phyloP scores from a whole-genome alignment of 1,139 yeast species.

The Geotrichum bryndzae region DNA sequence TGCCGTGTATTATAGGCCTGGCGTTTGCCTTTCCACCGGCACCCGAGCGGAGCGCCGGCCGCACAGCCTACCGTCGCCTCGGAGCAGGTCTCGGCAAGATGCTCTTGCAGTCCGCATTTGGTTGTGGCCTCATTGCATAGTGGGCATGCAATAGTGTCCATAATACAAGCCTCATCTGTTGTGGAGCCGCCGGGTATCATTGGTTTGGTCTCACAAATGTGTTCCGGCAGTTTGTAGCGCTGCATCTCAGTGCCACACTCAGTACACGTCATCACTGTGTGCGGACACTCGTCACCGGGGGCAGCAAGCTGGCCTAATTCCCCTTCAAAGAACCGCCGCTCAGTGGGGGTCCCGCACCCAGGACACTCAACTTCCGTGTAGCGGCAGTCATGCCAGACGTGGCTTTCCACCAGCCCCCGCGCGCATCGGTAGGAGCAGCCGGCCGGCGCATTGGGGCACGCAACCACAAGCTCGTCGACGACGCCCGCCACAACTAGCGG shows the following conservation, averaged over 20 bases:
- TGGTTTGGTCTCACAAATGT: neutral
- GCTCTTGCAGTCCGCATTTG: conserved; percentile 23
- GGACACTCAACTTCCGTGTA: conserved; percentile 46
- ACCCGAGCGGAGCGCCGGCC: conserved; percentile 30
- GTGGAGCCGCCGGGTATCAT: neutral
- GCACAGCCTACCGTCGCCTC: neutral
- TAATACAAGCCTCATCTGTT: neutral
- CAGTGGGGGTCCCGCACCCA: conserved; percentile 16
- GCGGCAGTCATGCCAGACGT: conserved; percentile 46
- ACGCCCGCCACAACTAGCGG: conserved; percentile 57
- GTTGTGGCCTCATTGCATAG: neutral
- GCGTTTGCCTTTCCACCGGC: conserved; percentile 40
- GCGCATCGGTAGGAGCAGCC: conserved; percentile 58
- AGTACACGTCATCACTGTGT: neutral
- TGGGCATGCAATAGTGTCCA: neutral
- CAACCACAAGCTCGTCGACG: conserved; percentile 54
- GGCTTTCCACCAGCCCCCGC: conserved; percentile 56
- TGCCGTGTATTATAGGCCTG: conserved; percentile 33
- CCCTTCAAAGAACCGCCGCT: conserved; percentile 7
- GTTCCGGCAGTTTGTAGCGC: neutral
- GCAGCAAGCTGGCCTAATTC: neutral
- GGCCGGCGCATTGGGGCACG: conserved; percentile 47
- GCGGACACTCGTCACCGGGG: neutral
- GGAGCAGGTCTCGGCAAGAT: conserved; percentile 11
- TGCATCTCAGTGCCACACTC: neutral